Percentiles rank a stretch among this genome's conserved stretches.
These are phyloP conservation scores for Pinus taeda DNA, from an alignment of 75 land plant genomes.

Conservation along the genomic window DNA sequence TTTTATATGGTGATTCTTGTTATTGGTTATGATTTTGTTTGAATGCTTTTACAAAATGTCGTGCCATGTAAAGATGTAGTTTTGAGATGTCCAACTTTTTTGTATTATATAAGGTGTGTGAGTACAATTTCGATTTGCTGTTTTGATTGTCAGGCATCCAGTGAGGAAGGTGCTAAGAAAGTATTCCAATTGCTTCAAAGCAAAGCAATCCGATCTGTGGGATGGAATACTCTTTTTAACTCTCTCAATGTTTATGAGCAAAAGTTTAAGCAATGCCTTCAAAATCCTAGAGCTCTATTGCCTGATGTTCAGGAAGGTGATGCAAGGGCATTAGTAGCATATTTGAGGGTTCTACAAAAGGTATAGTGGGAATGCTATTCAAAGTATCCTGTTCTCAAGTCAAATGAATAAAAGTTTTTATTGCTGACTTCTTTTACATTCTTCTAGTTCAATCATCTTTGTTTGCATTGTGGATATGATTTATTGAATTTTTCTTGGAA, in stretches of 20 bases:
- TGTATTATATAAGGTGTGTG: not conserved
- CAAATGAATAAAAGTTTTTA: not conserved
- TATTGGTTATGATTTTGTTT: not conserved
- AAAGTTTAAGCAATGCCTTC: constrained; percentile 76
- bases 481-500: not conserved
- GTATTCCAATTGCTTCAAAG: constrained; percentile 89
- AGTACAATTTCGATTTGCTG: not conserved
- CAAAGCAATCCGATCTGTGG: constrained; percentile 73
- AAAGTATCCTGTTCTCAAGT: not conserved
- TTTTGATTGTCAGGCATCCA: constrained; percentile 60
- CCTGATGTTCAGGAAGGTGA: constrained; percentile 94
- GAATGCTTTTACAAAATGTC: not conserved
- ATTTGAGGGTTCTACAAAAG: constrained; percentile 82
- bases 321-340: constrained; percentile 94
- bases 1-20: not conserved
- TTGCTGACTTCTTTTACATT: not conserved
- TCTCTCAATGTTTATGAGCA: constrained; percentile 88
- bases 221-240: constrained; percentile 90
- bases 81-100: not conserved
- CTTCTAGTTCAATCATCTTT: not conserved
- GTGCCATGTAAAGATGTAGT: not conserved
- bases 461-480: not conserved
- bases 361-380: constrained; percentile 16
- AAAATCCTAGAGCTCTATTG: constrained; percentile 62
- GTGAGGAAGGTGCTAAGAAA: constrained; percentile 84